Evolutionary conservation across 805 yeast species (phyloP), one percentile per base, ranked within the genome.

Genomic region (Saturnispora sekii): DNA sequence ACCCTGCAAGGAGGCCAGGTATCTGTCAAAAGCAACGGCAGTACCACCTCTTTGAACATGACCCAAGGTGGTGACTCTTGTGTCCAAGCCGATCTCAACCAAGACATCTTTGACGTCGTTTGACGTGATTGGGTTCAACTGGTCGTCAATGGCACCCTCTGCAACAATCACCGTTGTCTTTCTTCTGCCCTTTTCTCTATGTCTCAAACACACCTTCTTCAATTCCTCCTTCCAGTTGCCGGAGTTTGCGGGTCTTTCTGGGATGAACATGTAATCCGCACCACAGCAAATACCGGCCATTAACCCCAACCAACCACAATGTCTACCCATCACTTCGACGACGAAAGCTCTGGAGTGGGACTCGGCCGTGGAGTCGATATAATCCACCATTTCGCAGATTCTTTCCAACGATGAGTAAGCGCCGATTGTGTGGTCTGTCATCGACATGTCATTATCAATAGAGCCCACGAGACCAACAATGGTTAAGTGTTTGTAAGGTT

Each of bases 41-140:
- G 95, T 77, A 65, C 98, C 98, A 69, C 98, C 98, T 67, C 98
- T 79, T 72, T 93, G 98, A 44, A 93, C 97, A 63, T 93, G 98
- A 45, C 98, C 98, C 55, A 93, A 72, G 10, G 94, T 86, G 35
- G 98, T 93, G 56, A 90, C 81, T 63, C 97, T 79, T 5, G 97
- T 90, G 62, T 93, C 98, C 45, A 93, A 74, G 10, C 96, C 96
- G 50, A 93, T 61, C 45, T 80, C 81, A 39, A 84, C 85, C 48
- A 93, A 71, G 14, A 82, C 93, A 43, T 86, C 78, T 65, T 83
- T 81, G 48, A 93, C 97, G 51, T 79, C 78, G 31, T 79, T 78
- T 14, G 94, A 73, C 10, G 89, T 74, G 55, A 93, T 86, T 38
- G 93, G 94, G 47, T 79, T 72, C 61, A 90, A 73, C 48, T 85